Evolutionary conservation across 2,329 filamentous ascomycete genomes (phyloP).

Genomic region (Trichophyton rubrum): DNA sequence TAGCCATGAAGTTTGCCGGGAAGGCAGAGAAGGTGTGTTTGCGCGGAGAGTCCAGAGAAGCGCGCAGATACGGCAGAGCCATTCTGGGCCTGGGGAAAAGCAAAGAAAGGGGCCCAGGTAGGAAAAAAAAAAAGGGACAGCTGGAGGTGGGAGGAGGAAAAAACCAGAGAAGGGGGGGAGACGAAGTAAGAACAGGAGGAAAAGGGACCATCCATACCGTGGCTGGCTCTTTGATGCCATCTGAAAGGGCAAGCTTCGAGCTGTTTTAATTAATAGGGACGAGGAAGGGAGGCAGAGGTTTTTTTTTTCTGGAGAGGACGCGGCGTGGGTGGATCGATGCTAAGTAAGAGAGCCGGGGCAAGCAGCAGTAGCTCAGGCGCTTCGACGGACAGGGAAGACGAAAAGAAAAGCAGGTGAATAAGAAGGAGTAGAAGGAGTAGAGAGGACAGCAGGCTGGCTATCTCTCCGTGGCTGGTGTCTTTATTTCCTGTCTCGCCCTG

Average conservation of each 20-base stretch:
- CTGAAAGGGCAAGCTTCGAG: not conserved
- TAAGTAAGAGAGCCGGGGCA: not conserved
- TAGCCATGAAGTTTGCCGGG: constrained; percentile 7
- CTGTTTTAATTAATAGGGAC: not conserved
- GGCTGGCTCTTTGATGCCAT: constrained; percentile 11
- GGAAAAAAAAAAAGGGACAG: not conserved
- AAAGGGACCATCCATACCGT: constrained; percentile 8
- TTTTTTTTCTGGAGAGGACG: not conserved
- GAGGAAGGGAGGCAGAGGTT: not conserved
- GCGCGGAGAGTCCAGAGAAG: not conserved
- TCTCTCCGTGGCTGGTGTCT: no score
- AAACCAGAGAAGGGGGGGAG: not conserved
- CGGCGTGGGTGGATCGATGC: not conserved
- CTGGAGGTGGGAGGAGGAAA: no score
- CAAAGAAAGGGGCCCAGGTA: not conserved
- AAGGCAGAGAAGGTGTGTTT: not conserved
- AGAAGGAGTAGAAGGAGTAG: not conserved
- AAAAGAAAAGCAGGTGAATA: not conserved
- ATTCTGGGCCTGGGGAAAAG: not conserved
- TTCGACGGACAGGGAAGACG: not conserved
- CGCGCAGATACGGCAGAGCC: not conserved
- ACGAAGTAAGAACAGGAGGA: not conserved
- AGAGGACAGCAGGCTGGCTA: no score
- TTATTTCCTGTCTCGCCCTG: no score
- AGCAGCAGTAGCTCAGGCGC: not conserved